Evolutionary conservation across 2,329 filamentous ascomycete species (phyloP), one percentile per base, ranked within the genome.

Genomic region (Boeremia exigua): DNA sequence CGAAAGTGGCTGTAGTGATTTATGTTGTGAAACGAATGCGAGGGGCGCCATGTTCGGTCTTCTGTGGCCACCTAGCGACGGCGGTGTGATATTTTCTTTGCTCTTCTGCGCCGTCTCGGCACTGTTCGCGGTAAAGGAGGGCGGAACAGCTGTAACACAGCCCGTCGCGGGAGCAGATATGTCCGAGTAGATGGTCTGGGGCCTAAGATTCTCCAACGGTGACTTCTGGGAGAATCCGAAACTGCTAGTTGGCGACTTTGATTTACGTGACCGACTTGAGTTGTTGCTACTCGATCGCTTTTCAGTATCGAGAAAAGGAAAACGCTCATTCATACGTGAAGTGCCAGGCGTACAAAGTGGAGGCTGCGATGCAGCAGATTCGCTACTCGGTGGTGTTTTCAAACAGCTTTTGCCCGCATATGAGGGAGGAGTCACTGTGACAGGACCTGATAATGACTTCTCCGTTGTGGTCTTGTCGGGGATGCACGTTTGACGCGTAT

Each of bases 301-400:
- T 15, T 68, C 68, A 2, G 70, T 74, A 6, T 75, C 62, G n/a
- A 80, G 68, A 38, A 71, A 73, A 0, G 78, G 76, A 50, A 78
- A 80, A 0, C 77, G 74, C 14, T 79, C 78, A 33, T 80, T 80
- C 78, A 80, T 80, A 30, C 70, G 69, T 40, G 73, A 71, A 2
- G 73, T 73, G 12, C 55, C 59, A 2, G 63, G 67, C 4, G 57
- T 70, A 9, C 65, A 64, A 25, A 51, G 25, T 2, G 44, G 6
- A 3, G 51, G 46, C 10, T 53, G 54, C 15, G 65, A 48, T 9
- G 40, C 23, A 43, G 62, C 56, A 15, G 62, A 54, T 27, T 36
- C 27, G 19, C 56, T 28, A 51, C 48, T 58, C 0, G 42, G 36
- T 4, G 44, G 54, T 12, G 62, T 58, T 14, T 42, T 33, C 6